phyloP scores from a whole-genome alignment of 805 yeast genomes.

The Zygoascus ofunaensis region DNA sequence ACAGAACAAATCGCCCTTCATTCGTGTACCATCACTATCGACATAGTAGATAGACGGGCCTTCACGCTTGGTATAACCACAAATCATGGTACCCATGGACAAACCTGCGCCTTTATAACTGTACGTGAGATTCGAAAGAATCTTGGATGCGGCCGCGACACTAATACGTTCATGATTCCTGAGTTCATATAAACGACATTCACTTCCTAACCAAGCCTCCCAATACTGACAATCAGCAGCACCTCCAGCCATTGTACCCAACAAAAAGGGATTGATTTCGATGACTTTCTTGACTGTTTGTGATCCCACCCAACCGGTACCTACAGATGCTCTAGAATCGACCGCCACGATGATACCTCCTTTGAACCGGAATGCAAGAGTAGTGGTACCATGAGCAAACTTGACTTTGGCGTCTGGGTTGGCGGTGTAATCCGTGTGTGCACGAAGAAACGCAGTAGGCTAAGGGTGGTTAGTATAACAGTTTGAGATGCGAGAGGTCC shows the following conservation, averaged over 20 bases:
- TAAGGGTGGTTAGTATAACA: slow-evolving; percentile 33
- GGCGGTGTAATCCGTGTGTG: slow-evolving; percentile 92
- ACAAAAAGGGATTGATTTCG: slow-evolving; percentile 85
- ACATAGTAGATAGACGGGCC: slow-evolving; percentile 95
- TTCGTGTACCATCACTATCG: slow-evolving; percentile 93
- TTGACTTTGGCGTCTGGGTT: slow-evolving; percentile 93
- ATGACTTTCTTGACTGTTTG: slow-evolving; percentile 97
- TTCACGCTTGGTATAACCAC: slow-evolving; percentile 92
- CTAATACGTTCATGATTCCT: slow-evolving; percentile 91
- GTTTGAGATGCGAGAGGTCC: background rate
- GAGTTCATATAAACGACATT: slow-evolving; percentile 89
- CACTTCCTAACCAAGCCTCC: slow-evolving; percentile 98
- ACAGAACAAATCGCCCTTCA: slow-evolving; percentile 90
- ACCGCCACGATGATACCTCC: slow-evolving; percentile 95
- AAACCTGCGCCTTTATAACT: slow-evolving; percentile 96
- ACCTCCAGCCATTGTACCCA: slow-evolving; percentile 99
- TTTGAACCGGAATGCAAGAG: slow-evolving; percentile 89
- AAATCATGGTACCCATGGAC: slow-evolving; percentile 98
- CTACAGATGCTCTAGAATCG: slow-evolving; percentile 96
- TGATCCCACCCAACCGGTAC: slow-evolving; percentile 87
- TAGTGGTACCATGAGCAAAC: slow-evolving; percentile 98
- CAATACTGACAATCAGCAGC: slow-evolving; percentile 99
- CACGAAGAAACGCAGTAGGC: slow-evolving; percentile 88
- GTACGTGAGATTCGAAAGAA: slow-evolving; percentile 81
- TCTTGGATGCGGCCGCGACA: slow-evolving; percentile 95